These are phyloP conservation scores for Colletotrichum costaricense DNA, from an alignment of 2,329 filamentous ascomycete genomes.

Conservation along the genomic window DNA sequence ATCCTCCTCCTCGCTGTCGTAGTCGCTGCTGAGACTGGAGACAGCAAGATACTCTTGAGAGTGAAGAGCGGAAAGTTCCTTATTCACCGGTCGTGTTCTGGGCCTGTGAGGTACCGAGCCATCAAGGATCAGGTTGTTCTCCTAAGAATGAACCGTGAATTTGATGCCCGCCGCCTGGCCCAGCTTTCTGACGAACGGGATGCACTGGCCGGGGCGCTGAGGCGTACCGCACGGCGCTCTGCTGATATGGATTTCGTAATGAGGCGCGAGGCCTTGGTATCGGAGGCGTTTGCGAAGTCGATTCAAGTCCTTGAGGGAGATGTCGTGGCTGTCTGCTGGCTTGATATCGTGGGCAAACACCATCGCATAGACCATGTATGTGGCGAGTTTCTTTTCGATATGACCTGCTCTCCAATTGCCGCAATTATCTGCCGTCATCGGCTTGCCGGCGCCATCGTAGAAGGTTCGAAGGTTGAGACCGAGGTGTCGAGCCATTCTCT, in stretches of 20 bases:
- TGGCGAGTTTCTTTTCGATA: conserved; percentile 53
- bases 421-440: background rate
- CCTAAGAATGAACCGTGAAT: conserved; percentile 16
- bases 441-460: conserved; percentile 40
- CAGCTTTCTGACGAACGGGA: background rate
- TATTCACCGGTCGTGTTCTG: background rate
- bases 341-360: conserved; percentile 26
- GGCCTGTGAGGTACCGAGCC: background rate
- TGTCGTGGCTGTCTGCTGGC: background rate
- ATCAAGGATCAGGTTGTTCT: conserved; percentile 4
- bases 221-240: background rate
- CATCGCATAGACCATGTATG: conserved; percentile 44
- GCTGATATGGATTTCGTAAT: conserved; percentile 11
- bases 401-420: conserved; percentile 45
- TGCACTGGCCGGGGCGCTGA: background rate
- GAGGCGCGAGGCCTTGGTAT: fast-evolving
- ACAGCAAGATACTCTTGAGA: too few relatives aligned
- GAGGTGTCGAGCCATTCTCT: conserved; percentile 44
- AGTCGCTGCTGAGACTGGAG: background rate
- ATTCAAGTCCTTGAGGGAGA: background rate
- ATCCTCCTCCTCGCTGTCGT: background rate
- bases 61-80: background rate
- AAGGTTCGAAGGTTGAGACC: conserved; percentile 43
- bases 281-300: background rate
- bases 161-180: fast-evolving